Base-by-base conservation (phyloP, 768 basidiomycete genomes). In the Leccinellum luteum region DNA sequence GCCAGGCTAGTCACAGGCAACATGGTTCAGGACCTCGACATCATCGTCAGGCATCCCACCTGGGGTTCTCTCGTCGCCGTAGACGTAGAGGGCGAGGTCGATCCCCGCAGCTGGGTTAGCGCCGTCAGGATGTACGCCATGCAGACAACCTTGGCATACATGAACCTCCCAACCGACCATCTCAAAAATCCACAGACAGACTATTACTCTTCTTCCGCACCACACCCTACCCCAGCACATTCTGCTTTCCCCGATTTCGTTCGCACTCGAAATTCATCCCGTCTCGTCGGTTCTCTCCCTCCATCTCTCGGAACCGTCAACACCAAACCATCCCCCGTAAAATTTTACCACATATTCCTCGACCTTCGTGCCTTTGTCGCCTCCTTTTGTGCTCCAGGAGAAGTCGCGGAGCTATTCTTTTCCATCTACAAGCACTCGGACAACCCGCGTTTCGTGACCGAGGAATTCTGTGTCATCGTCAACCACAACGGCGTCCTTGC, bases 21-120 rank as follows among this genome's bases (percentile, higher is more conserved):
- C 69, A 80, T 98, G 56, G 86, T 90, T 3, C 96, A 98, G 69
- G 91, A 89, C 7, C 75, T 98, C 48, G 96, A 98, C 66, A 86
- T 98, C 59, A 94, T 98, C 64, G 95, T 98, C n/a, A 83, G 96
- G 21, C 94, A 98, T 76, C 91, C 95, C 28, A 86, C 84, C 2
- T 92, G 90, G 82, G 96, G 96, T 28, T 88, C 85, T 4, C 80
- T 98, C 23, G 91, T 94, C 32, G 88, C 87, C 3, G 89, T 94
- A n/a, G 94, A 96, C 64, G 85, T 90, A 17, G 90, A 94, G 64
- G 89, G 89, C 51, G 90, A 90, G 55, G 77, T 86, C 38, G 91
- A 94, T 69, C 76, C 81, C 17, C 81, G 89, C 50, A 92, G 86
- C 68, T 94, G 91, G 92, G 83, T 92, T 60, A 92, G 90, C 68